A percentile compares a stretch with the other conserved stretches of the same genome.
These are phyloP conservation scores for Lepidopterella palustris DNA, from an alignment of 495 filamentous ascomycete species.

Conservation along the genomic window DNA sequence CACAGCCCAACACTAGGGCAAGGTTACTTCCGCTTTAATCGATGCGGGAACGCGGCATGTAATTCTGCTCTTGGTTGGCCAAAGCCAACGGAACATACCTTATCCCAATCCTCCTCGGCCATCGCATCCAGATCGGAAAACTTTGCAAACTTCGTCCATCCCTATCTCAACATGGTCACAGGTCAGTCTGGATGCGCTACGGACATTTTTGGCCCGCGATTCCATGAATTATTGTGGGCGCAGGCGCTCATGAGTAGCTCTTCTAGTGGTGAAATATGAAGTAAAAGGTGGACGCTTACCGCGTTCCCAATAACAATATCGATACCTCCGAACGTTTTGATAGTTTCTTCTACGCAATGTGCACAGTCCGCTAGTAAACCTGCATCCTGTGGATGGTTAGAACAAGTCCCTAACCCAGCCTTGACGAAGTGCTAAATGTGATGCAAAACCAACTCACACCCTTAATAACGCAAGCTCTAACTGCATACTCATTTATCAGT, in stretches of 20 bases:
- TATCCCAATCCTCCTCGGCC: conserved; percentile 64
- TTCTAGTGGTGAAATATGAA: too few relatives aligned
- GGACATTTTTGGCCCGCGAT: not conserved
- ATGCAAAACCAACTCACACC: conserved; percentile 45
- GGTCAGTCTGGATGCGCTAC: not conserved
- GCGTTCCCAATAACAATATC: conserved; percentile 69
- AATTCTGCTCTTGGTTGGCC: too few relatives aligned
- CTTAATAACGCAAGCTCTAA: conserved; percentile 53
- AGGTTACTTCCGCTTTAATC: conserved; percentile 1
- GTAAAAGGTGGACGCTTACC: conserved; percentile 38
- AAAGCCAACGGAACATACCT: conserved; percentile 36
- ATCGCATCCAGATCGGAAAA: conserved; percentile 60
- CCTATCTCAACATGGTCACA: conserved; percentile 42
- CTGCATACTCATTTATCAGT: conserved; percentile 45
- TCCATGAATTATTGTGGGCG: too few relatives aligned
- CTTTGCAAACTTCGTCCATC: conserved; percentile 58
- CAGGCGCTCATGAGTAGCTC: too few relatives aligned
- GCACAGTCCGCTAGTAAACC: conserved; percentile 51
- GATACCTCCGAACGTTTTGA: conserved; percentile 56
- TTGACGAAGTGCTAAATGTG: too few relatives aligned
- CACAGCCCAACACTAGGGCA: conserved; percentile 58
- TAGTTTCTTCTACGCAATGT: conserved; percentile 48
- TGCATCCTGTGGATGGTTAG: conserved; percentile 45
- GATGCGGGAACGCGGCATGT: not conserved
- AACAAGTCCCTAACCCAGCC: too few relatives aligned